These are phyloP conservation scores for Ceratocystis diversiconidia DNA, from an alignment of 2,329 filamentous ascomycete species.

Conservation along the genomic window DNA sequence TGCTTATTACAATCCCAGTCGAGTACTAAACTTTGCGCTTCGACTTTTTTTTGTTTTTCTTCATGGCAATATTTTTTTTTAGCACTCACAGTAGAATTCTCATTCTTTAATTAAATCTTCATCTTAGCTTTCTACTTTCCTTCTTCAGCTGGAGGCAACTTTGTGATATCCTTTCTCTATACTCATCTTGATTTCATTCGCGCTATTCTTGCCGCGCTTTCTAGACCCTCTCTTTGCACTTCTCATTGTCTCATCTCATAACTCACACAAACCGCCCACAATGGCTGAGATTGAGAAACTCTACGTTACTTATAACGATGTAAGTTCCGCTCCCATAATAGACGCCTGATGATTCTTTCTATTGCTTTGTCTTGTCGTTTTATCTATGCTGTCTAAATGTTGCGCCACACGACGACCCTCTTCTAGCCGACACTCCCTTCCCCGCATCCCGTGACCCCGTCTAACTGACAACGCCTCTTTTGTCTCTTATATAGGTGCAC, in stretches of 20 bases:
- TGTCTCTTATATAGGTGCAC: slow-evolving; percentile 54
- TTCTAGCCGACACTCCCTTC: neutral
- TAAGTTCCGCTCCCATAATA: slow-evolving; percentile 31
- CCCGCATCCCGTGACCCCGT: neutral
- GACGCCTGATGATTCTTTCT: neutral
- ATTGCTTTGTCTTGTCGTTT: neutral
- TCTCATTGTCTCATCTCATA: slow-evolving; percentile 7
- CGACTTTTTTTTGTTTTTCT: slow-evolving; percentile 6
- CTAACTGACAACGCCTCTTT: slow-evolving; percentile 10
- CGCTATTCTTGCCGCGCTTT: neutral
- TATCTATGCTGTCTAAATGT: neutral
- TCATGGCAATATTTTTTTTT: neutral
- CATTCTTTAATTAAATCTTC: neutral
- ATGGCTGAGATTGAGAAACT: slow-evolving; percentile 78
- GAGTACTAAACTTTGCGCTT: slow-evolving; percentile 4
- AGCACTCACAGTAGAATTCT: neutral
- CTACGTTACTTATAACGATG: slow-evolving; percentile 87
- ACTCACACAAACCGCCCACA: slow-evolving; percentile 26
- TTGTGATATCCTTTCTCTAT: neutral
- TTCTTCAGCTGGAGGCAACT: neutral
- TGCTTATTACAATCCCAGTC: neutral
- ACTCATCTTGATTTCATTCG: neutral
- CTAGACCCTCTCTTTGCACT: neutral
- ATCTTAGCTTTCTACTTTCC: neutral
- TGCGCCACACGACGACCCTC: neutral